Evolutionary conservation across 192 early-diverging fungal genomes (phyloP).

Genomic region (Thoreauomyces humboldtii): DNA sequence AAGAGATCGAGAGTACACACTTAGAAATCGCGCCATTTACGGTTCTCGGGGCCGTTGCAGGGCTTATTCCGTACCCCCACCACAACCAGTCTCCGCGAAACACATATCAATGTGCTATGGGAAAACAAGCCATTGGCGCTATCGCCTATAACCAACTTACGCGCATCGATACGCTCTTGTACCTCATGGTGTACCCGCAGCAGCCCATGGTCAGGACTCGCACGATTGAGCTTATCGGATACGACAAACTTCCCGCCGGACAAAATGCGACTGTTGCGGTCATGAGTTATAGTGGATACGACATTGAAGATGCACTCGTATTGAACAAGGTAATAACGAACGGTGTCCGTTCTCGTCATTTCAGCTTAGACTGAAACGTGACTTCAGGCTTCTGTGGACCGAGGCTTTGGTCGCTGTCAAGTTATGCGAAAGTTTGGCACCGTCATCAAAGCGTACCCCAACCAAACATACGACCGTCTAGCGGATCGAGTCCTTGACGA

Average conservation of each 20-base stretch:
- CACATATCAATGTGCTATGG: conserved; percentile 97
- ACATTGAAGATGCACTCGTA: conserved; percentile 98
- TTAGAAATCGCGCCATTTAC: conserved; percentile 96
- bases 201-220: conserved; percentile 98
- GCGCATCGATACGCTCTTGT: conserved; percentile 91
- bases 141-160: conserved; percentile 94
- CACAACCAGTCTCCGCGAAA: conserved; percentile 99
- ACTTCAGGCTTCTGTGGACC: conserved; percentile 77
- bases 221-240: conserved; percentile 96
- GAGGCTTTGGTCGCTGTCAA: conserved; percentile 94
- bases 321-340: conserved; percentile 71
- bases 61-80: conserved; percentile 96
- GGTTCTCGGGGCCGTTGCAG: conserved; percentile 94
- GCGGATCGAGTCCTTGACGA: conserved; percentile 54
- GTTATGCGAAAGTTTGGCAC: conserved; percentile 86
- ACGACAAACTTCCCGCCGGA: conserved; percentile 77
- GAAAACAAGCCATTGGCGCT: conserved; percentile 97
- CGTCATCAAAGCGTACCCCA: conserved; percentile 85
- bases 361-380: not conserved
- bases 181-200: conserved; percentile 94
- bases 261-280: conserved; percentile 87
- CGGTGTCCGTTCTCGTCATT: not conserved
- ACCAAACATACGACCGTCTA: conserved; percentile 80
- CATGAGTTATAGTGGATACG: conserved; percentile 96
- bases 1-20: conserved; percentile 77